These are phyloP conservation scores for Naganishia cerealis DNA, from an alignment of 1,284 basidiomycete species.

Conservation along the genomic window DNA sequence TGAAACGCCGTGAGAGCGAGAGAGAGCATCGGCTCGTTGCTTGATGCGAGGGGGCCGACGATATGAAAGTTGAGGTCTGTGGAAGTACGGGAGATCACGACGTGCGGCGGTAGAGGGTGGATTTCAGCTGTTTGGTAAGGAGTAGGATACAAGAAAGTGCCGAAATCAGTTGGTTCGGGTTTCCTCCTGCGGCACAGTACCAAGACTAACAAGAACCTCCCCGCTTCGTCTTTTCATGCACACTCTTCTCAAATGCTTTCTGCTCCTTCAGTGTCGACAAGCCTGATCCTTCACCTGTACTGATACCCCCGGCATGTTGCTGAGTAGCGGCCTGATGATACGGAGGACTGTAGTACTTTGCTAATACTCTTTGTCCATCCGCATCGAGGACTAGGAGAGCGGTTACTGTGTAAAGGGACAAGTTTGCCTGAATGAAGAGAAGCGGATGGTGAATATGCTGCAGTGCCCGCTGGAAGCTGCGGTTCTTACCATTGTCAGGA, in stretches of 20 bases:
- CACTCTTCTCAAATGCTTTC: conserved; percentile 87
- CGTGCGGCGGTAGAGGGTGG: conserved; percentile 80
- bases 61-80: conserved; percentile 96
- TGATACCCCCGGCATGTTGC: conserved; percentile 55
- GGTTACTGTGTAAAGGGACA: conserved; percentile 80
- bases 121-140: conserved; percentile 74
- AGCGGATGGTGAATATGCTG: background rate
- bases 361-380: conserved; percentile 88
- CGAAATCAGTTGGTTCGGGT: background rate
- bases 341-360: conserved; percentile 81
- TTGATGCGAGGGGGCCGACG: conserved; percentile 73
- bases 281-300: conserved; percentile 48
- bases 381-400: conserved; percentile 89
- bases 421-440: conserved; percentile 60
- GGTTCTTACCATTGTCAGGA: background rate
- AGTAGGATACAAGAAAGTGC: no score
- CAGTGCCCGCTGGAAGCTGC: background rate
- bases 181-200: background rate
- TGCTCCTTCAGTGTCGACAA: conserved; percentile 79
- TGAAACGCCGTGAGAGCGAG: conserved; percentile 77
- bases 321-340: conserved; percentile 60
- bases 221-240: conserved; percentile 93
- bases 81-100: conserved; percentile 90
- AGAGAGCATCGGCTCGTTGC: conserved; percentile 97
- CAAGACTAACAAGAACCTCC: conserved; percentile 52